Evolutionary conservation across 2,329 filamentous ascomycete genomes (phyloP).

Genomic region (Camillea tinctor): DNA sequence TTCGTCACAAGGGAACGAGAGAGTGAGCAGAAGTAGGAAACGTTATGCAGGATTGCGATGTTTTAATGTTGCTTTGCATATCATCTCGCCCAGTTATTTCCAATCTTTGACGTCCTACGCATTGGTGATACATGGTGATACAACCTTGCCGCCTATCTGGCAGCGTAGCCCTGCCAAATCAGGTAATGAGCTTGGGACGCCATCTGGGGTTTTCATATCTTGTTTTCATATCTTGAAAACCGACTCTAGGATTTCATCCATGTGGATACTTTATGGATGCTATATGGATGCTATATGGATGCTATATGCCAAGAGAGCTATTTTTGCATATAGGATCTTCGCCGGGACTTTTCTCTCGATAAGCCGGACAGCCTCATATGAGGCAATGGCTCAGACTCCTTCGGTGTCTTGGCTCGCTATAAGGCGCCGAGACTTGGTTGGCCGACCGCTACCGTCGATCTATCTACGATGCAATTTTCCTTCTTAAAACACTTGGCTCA

Average conservation of each 20-base stretch:
- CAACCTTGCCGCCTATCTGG: constrained; percentile 11
- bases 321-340: neutral
- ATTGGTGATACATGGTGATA: constrained; percentile 16
- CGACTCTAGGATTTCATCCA: neutral
- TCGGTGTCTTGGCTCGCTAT: neutral
- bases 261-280: neutral
- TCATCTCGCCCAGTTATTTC: constrained; percentile 4
- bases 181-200: constrained; percentile 21
- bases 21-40: neutral
- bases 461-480: neutral
- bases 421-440: neutral
- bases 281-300: neutral
- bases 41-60: constrained; percentile 4
- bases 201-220: neutral
- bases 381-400: neutral
- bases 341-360: neutral
- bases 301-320: neutral
- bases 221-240: neutral
- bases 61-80: constrained; percentile 4
- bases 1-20: constrained; percentile 15
- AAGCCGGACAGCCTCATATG: neutral
- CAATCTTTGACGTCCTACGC: neutral
- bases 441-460: neutral
- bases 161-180: constrained; percentile 21
- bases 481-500: neutral